These are phyloP conservation scores for Globisporangium emineosum DNA, from an alignment of 352 stramenopile species.

Conservation along the genomic window DNA sequence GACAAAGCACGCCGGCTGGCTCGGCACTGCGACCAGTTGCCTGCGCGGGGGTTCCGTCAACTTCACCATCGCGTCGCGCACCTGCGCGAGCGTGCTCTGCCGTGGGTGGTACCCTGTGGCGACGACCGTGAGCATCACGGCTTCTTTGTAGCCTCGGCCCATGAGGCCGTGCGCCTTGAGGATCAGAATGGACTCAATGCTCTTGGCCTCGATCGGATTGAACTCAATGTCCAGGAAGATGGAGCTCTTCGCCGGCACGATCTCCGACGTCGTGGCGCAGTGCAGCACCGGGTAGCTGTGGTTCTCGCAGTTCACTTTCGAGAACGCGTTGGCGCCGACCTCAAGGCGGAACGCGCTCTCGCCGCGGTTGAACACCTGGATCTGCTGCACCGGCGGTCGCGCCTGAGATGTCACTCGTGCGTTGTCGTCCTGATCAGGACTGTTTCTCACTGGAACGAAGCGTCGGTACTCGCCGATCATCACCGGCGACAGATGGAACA, in stretches of 20 bases:
- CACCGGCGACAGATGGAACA: constrained; percentile 65
- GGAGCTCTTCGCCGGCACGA: constrained; percentile 57
- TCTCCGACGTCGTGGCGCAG: constrained; percentile 47
- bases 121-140: constrained; percentile 55
- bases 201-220: constrained; percentile 60
- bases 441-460: constrained; percentile 1
- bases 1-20: constrained; percentile 44
- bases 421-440: constrained; percentile 1
- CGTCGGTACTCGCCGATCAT: constrained; percentile 66
- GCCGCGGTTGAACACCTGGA: constrained; percentile 76
- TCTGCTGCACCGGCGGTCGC: constrained; percentile 58
- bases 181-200: constrained; percentile 46
- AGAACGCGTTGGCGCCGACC: constrained; percentile 50
- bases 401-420: constrained; percentile 4
- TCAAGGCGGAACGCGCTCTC: constrained; percentile 70
- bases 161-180: constrained; percentile 72
- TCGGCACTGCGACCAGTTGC: constrained; percentile 33
- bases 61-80: constrained; percentile 27
- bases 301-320: constrained; percentile 48
- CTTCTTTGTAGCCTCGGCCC: constrained; percentile 63
- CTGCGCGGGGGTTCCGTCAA: constrained; percentile 21
- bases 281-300: constrained; percentile 55
- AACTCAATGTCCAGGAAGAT: constrained; percentile 76
- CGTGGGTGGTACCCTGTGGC: constrained; percentile 56
- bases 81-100: constrained; percentile 30